phyloP scores from a whole-genome alignment of 2,329 filamentous ascomycete species.

The Bipolaris cookei region DNA sequence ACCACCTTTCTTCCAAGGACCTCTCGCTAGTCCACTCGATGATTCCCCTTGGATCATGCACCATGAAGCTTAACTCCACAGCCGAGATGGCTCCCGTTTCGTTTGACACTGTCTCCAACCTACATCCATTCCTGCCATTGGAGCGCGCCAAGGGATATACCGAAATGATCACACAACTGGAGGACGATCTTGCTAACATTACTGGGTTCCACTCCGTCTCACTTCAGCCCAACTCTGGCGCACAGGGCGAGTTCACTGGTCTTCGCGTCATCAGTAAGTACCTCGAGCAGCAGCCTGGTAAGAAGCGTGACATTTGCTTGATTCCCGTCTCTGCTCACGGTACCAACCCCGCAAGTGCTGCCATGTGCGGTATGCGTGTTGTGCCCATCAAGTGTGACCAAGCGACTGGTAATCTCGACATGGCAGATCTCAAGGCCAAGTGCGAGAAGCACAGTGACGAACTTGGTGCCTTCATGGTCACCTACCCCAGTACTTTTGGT shows the following conservation, averaged over 20 bases:
- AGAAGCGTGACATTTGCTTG: conserved; percentile 86
- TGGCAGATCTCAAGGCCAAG: conserved; percentile 84
- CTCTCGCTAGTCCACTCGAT: conserved; percentile 94
- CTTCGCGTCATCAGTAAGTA: conserved; percentile 87
- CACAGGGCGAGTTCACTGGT: conserved; percentile 93
- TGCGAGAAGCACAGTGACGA: conserved; percentile 86
- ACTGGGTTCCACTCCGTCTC: conserved; percentile 91
- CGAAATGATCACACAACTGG: conserved; percentile 73
- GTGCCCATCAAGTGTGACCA: conserved; percentile 90
- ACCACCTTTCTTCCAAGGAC: conserved; percentile 92
- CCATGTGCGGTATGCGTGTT: conserved; percentile 95
- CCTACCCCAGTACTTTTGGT: conserved; percentile 93
- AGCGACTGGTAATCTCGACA: conserved; percentile 86
- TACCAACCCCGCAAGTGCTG: conserved; percentile 92
- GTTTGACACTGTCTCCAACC: conserved; percentile 73
- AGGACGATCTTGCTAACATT: conserved; percentile 76
- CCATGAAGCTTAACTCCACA: conserved; percentile 96
- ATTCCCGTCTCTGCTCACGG: conserved; percentile 96
- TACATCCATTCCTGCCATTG: conserved; percentile 79
- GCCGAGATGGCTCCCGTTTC: conserved; percentile 91
- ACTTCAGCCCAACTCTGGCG: conserved; percentile 93
- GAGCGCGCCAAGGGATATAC: conserved; percentile 71
- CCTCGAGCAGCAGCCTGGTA: conserved; percentile 69
- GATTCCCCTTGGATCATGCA: conserved; percentile 96
- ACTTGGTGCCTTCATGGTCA: conserved; percentile 93